Base-by-base conservation (phyloP, 1,284 basidiomycete genomes). In the Pascua guehoae region DNA sequence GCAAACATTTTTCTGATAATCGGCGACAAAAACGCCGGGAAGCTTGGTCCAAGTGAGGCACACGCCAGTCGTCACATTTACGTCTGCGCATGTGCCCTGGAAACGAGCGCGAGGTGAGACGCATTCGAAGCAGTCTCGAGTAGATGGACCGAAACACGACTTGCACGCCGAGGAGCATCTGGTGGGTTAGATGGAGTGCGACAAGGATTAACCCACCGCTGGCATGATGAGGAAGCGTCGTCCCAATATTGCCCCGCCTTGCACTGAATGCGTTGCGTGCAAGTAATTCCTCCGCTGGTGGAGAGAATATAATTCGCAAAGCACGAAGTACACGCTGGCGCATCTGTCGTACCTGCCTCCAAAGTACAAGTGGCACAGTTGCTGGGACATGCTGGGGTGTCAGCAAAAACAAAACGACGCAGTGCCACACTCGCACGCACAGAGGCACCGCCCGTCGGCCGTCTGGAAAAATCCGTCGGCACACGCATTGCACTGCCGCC, bases 101-200 rank as follows among this genome's bases (percentile, higher is more conserved):
- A 77, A 54, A 43, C 70, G 69, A 8, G 66, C 68, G 17, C 71
- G 59, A 1, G 71, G 71, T 36, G 64, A 48, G 1, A 66, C 60
- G 54, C 78, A 80, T 0, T 62, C 53, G 1, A 77, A 57, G 57
- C 79, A 80, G 7, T 71, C 67, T 41, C 63, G 62, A 1, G 68
- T 51, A 2, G 66, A 57, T 1, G 71, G 63, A 0, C 73, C 78
- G 10, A 60, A 75, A 58, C 78, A 80, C 2, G 70, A 72, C 32
- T 62, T 57, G 55, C 78, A 79, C 7, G 73, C 69, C 0, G 75
- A 64, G 9, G 74, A 74, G 58, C 77, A 79, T 5, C 70, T 70
- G 45, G 37, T 4, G 17, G 36, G 24, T 50, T 18, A 37, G 53
- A 47, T 4, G 7, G 24, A 7, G 4, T 32, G 24, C 24, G 24